Base-by-base conservation (phyloP, 371 early-diverging fungal species). In the Parasitella parasitica region DNA sequence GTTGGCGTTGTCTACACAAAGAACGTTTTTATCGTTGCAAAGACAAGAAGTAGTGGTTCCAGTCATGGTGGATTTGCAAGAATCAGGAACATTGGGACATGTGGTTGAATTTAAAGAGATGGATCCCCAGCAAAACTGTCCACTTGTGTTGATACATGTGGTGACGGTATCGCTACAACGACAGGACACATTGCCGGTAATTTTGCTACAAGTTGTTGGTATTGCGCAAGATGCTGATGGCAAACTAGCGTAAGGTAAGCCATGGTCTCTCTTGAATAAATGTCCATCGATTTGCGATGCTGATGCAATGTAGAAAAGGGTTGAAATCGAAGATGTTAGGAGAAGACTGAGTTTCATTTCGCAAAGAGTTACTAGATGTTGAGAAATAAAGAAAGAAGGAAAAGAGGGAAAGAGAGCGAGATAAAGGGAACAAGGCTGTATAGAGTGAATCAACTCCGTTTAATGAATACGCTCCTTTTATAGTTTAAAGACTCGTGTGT, bases 51-150 rank as follows among this genome's bases (percentile, higher is more conserved):
- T 38, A 4, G 61, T 68, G 8, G 52, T 57, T 16, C 64, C 70
- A 15, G 66, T 66, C 30, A 73, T 70, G 7, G 66, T 34, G 0
- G 61, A 59, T 28, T 36, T 48, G 60, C 79, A 78, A 2, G 68
- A 58, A 3, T 57, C 48, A 43, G 79, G 76, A n/a, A 70, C 48
- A 15, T 66, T 38, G 54, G 78, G 78, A 35, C 78, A 77, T 6
- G 60, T 54, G 28, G 63, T 67, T 6, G 63, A 54, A 54, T 54
- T 75, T 46, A 78, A 48, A 0, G 68, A 56, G n/a, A 53, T 16
- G 8, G 76, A 76, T 16, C 79, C 79, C 79, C 79, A 78, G 56
- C 79, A 78, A 60, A 64, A 78, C 20, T 73, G 70, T 18, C 53
- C 56, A 12, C 56, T 54, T 26, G 46, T 51, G 39, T 71, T 75